A percentile compares a stretch with the other conserved stretches of the same genome.
phyloP scores from a whole-genome alignment of 139 green algal species.

The Chlamydomonas schloesseri region DNA sequence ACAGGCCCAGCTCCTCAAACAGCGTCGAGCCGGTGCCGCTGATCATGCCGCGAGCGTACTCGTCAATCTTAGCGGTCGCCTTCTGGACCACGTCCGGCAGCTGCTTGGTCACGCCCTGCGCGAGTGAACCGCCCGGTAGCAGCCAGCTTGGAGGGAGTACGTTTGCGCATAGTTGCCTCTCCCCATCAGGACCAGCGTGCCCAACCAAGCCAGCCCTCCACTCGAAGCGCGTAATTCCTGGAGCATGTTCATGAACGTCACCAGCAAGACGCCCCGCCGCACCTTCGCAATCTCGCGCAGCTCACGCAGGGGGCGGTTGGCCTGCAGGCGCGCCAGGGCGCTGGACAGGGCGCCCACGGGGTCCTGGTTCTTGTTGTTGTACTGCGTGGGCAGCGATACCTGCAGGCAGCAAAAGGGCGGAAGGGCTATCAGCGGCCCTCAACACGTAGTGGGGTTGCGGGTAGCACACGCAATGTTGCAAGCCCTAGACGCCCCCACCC shows the following conservation, averaged over 20 bases:
- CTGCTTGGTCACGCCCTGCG: slow-evolving; percentile 93
- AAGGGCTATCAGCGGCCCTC: too few species aligned
- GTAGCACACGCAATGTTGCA: too few species aligned
- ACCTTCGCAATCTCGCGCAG: slow-evolving; percentile 96
- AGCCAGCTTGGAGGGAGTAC: too few species aligned
- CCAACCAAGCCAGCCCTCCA: too few species aligned
- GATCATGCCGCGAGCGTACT: slow-evolving; percentile 99
- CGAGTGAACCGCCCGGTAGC: too few species aligned
- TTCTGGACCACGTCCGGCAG: slow-evolving; percentile 89
- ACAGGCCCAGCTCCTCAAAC: slow-evolving; percentile 99
- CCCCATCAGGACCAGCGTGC: too few species aligned
- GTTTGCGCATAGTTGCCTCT: too few species aligned
- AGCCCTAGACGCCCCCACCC: too few species aligned
- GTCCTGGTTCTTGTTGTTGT: slow-evolving; percentile 96
- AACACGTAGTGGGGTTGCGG: too few species aligned
- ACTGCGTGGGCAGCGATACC: slow-evolving; percentile 98
- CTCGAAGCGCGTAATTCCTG: too few species aligned
- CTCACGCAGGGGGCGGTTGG: slow-evolving; percentile 94
- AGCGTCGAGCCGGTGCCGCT: slow-evolving; percentile 92
- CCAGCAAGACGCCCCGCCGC: background rate
- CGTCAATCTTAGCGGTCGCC: slow-evolving; percentile 98
- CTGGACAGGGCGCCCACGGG: slow-evolving; percentile 96
- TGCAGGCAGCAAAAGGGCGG: slow-evolving; percentile 40
- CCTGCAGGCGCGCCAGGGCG: slow-evolving; percentile 90
- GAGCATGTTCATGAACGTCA: too few species aligned